phyloP scores from a whole-genome alignment of 1,284 basidiomycete genomes.

The Gymnopus androsaceus region DNA sequence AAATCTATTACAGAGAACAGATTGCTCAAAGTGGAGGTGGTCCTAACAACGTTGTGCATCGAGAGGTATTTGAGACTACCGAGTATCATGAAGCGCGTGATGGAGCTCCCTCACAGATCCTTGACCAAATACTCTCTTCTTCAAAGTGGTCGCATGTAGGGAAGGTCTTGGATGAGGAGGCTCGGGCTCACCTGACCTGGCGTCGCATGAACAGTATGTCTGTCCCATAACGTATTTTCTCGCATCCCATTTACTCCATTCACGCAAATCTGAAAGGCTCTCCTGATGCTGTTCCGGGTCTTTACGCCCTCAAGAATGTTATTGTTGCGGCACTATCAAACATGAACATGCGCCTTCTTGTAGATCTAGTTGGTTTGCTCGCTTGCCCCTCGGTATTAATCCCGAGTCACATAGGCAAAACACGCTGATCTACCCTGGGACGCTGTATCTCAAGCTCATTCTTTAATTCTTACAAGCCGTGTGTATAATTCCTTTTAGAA shows the following conservation, averaged over 20 bases:
- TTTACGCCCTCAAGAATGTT: constrained; percentile 50
- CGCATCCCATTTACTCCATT: background rate
- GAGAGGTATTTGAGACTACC: constrained; percentile 40
- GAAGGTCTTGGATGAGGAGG: no score
- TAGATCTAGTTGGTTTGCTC: no score
- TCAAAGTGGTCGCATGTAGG: constrained; percentile 51
- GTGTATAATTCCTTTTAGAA: background rate
- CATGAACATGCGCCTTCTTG: constrained; percentile 58
- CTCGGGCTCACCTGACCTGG: constrained; percentile 56
- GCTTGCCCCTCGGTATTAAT: no score
- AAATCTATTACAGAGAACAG: constrained; percentile 26
- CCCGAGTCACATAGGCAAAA: no score
- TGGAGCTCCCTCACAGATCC: constrained; percentile 44
- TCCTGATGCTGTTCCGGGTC: constrained; percentile 51
- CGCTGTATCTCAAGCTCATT: constrained; percentile 56
- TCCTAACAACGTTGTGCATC: constrained; percentile 52
- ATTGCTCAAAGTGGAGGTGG: constrained; percentile 49
- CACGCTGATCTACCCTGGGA: constrained; percentile 64
- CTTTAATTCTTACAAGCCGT: constrained; percentile 66
- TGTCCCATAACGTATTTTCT: no score
- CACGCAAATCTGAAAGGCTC: constrained; percentile 45
- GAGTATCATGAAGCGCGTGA: background rate
- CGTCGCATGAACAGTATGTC: constrained; percentile 52
- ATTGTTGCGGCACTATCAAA: constrained; percentile 62
- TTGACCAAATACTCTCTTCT: constrained; percentile 52